A percentile compares a stretch with the other conserved stretches of the same genome.
Evolutionary conservation across 192 early-diverging fungal species (phyloP).

Genomic region (Backusella liffmaniae): DNA sequence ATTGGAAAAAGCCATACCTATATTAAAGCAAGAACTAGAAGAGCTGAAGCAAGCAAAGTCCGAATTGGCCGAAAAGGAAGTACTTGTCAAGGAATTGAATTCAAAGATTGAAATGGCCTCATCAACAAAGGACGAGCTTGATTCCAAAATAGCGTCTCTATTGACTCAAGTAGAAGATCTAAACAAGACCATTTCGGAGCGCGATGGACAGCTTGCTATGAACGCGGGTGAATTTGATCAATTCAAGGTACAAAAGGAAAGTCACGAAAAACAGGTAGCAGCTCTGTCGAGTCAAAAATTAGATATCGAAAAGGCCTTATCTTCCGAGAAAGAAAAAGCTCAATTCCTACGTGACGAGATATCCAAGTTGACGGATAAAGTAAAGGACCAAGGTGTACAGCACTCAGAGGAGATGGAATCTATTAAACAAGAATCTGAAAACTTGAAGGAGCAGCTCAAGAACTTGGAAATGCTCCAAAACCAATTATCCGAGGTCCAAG

Average conservation of each 20-base stretch:
- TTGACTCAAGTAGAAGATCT: neutral
- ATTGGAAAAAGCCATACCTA: neutral
- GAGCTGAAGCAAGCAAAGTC: neutral
- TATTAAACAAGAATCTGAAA: constrained; percentile 1
- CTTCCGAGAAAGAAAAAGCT: neutral
- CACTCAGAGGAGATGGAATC: neutral
- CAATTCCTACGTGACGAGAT: neutral
- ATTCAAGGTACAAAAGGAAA: neutral
- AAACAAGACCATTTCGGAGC: neutral
- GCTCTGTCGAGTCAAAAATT: neutral
- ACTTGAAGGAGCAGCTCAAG: neutral
- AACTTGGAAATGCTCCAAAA: neutral
- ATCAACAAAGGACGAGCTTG: neutral
- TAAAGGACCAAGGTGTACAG: neutral
- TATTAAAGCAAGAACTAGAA: neutral
- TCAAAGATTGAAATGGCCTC: neutral
- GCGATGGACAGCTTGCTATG: neutral
- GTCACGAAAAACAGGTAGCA: neutral
- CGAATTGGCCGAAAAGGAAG: neutral
- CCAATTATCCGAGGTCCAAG: neutral
- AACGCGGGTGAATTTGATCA: constrained; percentile 5
- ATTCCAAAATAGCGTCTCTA: neutral
- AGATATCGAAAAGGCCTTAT: neutral
- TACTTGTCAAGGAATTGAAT: neutral
- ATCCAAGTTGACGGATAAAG: neutral